Evolutionary conservation across 2,329 filamentous ascomycete species (phyloP).

Genomic region (Nothophaeocryptopus gaeumannii): DNA sequence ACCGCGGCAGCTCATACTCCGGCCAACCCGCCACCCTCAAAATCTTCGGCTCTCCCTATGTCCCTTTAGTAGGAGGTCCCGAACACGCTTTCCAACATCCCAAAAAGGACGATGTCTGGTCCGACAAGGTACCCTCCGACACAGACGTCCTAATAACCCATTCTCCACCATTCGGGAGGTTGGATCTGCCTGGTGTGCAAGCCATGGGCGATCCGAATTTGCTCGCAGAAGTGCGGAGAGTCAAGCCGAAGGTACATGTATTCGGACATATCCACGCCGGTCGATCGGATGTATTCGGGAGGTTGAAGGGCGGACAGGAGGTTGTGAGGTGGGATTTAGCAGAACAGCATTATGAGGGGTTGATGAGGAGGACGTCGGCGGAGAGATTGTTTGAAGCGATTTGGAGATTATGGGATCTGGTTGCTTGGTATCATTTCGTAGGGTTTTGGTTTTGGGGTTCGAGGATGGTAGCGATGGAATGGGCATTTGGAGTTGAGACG

Average conservation of each 20-base stretch:
- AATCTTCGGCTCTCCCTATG: conserved; percentile 72
- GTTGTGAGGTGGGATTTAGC: conserved; percentile 71
- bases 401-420: conserved; percentile 34
- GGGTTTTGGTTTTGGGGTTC: conserved; percentile 34
- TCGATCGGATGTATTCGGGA: conserved; percentile 26
- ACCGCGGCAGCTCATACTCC: conserved; percentile 7
- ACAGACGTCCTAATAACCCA: conserved; percentile 81
- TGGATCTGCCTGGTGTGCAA: conserved; percentile 54
- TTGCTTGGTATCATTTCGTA: conserved; percentile 54
- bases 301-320: conserved; percentile 58
- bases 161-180: conserved; percentile 70
- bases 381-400: conserved; percentile 34
- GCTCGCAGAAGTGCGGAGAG: conserved; percentile 68
- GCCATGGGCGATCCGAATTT: conserved; percentile 67
- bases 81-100: conserved; percentile 78
- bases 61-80: conserved; percentile 69
- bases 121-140: conserved; percentile 64
- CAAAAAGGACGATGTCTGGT: conserved; percentile 66
- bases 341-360: conserved; percentile 68
- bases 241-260: conserved; percentile 72
- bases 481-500: conserved; percentile 42
- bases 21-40: conserved; percentile 57
- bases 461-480: conserved; percentile 54
- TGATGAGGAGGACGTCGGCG: conserved; percentile 44
- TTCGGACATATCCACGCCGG: conserved; percentile 84